A percentile compares a stretch with the other conserved stretches of the same genome.
Evolutionary conservation across 2,329 filamentous ascomycete genomes (phyloP).

Genomic region (Elsinoe fawcettii): DNA sequence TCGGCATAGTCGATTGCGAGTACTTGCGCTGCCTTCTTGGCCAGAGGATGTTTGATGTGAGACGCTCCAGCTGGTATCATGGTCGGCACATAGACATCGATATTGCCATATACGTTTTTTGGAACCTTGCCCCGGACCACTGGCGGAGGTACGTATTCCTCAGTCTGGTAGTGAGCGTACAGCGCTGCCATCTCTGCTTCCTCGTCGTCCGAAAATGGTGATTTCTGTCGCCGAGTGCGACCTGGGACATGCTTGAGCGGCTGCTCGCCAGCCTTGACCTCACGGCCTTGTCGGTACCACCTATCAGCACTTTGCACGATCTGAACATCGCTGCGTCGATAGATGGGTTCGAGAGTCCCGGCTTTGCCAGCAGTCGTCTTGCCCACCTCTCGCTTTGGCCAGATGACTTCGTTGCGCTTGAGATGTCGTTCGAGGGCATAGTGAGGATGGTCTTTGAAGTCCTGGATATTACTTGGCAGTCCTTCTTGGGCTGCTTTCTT

Average conservation of each 20-base stretch:
- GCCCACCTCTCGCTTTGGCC: slow-evolving; percentile 64
- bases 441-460: slow-evolving; percentile 36
- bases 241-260: slow-evolving; percentile 62
- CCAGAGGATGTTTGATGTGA: slow-evolving; percentile 51
- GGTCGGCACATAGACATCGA: slow-evolving; percentile 55
- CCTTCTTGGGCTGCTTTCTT: slow-evolving; percentile 63
- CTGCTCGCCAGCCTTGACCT: slow-evolving; percentile 69
- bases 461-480: slow-evolving; percentile 39
- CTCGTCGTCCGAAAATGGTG: slow-evolving; percentile 33
- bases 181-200: slow-evolving; percentile 49
- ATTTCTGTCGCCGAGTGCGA: slow-evolving; percentile 21
- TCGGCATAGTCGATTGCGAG: slow-evolving; percentile 80
- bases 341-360: slow-evolving; percentile 63
- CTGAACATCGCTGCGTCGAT: slow-evolving; percentile 72
- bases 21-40: slow-evolving; percentile 63
- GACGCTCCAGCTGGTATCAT: slow-evolving; percentile 56
- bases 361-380: slow-evolving; percentile 60
- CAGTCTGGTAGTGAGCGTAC: slow-evolving; percentile 56
- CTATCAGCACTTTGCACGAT: slow-evolving; percentile 70
- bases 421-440: slow-evolving; percentile 77
- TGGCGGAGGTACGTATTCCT: slow-evolving; percentile 66
- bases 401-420: slow-evolving; percentile 71
- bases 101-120: slow-evolving; percentile 54
- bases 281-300: slow-evolving; percentile 83
- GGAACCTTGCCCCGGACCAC: slow-evolving; percentile 65